Conservation (phyloP, 441 rosid genomes). For the Breynia disticha region DNA sequence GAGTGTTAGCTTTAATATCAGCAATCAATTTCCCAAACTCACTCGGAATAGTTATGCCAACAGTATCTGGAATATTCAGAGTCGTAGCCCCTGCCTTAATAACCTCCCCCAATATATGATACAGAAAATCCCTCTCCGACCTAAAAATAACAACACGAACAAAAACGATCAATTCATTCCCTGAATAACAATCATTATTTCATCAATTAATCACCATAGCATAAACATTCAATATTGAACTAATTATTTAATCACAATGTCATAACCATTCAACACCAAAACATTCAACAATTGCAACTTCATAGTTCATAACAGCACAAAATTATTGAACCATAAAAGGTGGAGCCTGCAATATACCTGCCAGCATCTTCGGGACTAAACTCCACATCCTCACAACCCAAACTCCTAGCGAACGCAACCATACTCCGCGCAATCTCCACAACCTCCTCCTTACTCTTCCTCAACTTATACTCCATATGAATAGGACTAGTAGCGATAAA, state of each 20-base stretch:
- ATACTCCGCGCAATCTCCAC: slow-evolving; percentile 57
- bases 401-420: slow-evolving; percentile 60
- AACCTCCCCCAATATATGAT: slow-evolving; percentile 76
- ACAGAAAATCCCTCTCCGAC: slow-evolving; percentile 79
- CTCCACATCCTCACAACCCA: slow-evolving; percentile 79
- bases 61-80: slow-evolving; percentile 85
- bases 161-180: background rate
- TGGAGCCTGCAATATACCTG: slow-evolving; percentile 31
- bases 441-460: slow-evolving; percentile 65
- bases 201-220: no score
- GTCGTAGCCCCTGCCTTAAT: slow-evolving; percentile 94
- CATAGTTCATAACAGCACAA: no score
- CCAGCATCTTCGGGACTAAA: slow-evolving; percentile 93
- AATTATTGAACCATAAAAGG: background rate
- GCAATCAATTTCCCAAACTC: slow-evolving; percentile 85
- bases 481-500: slow-evolving; percentile 83
- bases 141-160: slow-evolving; percentile 22
- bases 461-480: slow-evolving; percentile 72
- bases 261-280: no score
- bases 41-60: slow-evolving; percentile 66
- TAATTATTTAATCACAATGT: no score
- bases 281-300: no score
- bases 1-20: slow-evolving; percentile 78
- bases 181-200: no score
- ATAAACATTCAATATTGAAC: no score